Evolutionary conservation across 2,329 filamentous ascomycete genomes (phyloP), one percentile per base, ranked within the genome.

Genomic region (Penicillium crustosum): DNA sequence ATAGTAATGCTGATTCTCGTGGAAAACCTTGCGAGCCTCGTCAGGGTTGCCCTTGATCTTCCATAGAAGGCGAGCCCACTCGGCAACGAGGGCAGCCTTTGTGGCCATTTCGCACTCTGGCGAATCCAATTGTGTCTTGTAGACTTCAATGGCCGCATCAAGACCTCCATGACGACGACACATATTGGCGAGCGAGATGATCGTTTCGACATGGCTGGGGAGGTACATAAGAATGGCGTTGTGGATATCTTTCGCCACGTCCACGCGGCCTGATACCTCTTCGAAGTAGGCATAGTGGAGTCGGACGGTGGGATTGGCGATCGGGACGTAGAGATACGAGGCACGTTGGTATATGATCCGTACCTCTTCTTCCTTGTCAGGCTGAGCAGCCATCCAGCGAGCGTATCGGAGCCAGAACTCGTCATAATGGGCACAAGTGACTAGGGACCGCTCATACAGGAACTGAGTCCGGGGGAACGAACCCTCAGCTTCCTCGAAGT

Each of bases 391-490:
- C 90, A 97, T 96, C 94, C 94, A 99, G 41, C 93, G 83, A 17
- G 89, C 91, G 75, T 96, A 99, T n/a, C 94, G 89, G 68, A 96
- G 86, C 94, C 94, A 99, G 75, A 97, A 96, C 71, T 97, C 93
- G 49, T 97, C 93, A 71, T 99, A 97, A 65, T 95, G 89, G 17
- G 94, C 93, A 69, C 91, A 95, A 0, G 91, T 93, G 36, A 96
- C 91, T 52, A 99, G 77, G 68, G 93, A 97, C 51, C 94, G 88
- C 79, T 99, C 94, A 72, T 99, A 97, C 33, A 99, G 78, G 70
- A 94, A 94, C 6, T 89, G 84, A 45, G 83, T 88, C 58, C 94
- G 86, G 15, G 81, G 76, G 64, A 87, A 91, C 63, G 93, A 86
- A 52, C 90, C 91, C 73, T 96, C 89, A 0, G 83, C 78, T 77